Evolutionary conservation across 2,329 filamentous ascomycete species (phyloP), one percentile per base, ranked within the genome.

Genomic region (Fusarium sp.): DNA sequence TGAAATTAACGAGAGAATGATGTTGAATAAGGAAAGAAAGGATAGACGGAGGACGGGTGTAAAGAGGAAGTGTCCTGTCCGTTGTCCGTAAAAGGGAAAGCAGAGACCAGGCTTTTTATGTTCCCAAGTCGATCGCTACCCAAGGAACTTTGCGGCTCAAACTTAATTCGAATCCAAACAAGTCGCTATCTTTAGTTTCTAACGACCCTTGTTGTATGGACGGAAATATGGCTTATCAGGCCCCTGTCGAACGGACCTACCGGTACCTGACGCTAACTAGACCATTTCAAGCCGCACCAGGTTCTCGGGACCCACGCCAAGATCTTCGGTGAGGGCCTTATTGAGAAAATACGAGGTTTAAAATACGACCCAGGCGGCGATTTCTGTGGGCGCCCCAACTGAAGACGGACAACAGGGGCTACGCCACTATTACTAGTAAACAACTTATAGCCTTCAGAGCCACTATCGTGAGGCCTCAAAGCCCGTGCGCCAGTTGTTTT

Each of bases 221-320:
- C 17, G 34, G 34, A 36, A 36, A 7, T 17, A 36, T 36, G 7
- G 34, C 21, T 14, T 26, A 22, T 14, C 28, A 31, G 14, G 11
- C 42, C 42, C 13, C 21, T 44, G 33, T 42, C 15, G 10, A 40
- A 13, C 47, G 34, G 31, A 28, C 14, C 34, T 31, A 40, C 49
- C 22, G 26, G 36, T 52, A 40, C 34, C 49, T 52, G 49, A 40
- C 49, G 34, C 38, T 40, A 42, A 42, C 49, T 40, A 52, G 31
- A 5, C 10, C 38, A 40, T 5, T 33, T 42, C 7, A 19, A 33
- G 10, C 24, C 40, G 19, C 33, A 33, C 49, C 21, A 42, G 17
- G 49, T 24, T n/a, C 6, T 28, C 38, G 49, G 49, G 24, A 40
- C 22, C 24, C 36, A 33, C 24, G 42, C 42, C 42, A 44, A 26